Conservation (phyloP, 495 filamentous ascomycete genomes). For the Aspergillus funiculosus region DNA sequence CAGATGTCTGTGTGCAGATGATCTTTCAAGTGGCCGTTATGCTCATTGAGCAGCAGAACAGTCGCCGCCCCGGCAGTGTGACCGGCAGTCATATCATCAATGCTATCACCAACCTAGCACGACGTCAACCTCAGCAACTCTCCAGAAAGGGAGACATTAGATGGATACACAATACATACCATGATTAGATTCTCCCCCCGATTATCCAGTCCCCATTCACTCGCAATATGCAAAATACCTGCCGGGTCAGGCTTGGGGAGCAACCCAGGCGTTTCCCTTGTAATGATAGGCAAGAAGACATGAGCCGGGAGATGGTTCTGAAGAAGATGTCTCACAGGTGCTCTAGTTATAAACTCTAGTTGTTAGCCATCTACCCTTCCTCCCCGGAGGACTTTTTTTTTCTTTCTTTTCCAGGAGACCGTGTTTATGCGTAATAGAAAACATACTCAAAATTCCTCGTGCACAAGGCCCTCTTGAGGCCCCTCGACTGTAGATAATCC, state of each 20-base stretch:
- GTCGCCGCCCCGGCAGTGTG: slow-evolving; percentile 80
- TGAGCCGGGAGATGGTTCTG: slow-evolving; percentile 61
- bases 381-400: too few species aligned
- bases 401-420: not conserved
- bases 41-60: slow-evolving; percentile 77
- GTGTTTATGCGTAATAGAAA: not conserved
- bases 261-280: slow-evolving; percentile 63
- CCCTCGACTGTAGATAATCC: slow-evolving; percentile 64
- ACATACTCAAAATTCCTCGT: slow-evolving; percentile 86
- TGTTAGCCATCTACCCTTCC: not conserved
- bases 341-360: slow-evolving; percentile 31
- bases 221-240: slow-evolving; percentile 78
- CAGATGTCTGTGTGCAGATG: slow-evolving; percentile 75
- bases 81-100: slow-evolving; percentile 92
- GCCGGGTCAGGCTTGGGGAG: slow-evolving; percentile 85
- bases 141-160: not conserved
- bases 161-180: slow-evolving; percentile 29
- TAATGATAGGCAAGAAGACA: slow-evolving; percentile 76
- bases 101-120: slow-evolving; percentile 70
- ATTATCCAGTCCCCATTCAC: slow-evolving; percentile 60
- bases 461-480: slow-evolving; percentile 74
- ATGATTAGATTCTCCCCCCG: slow-evolving; percentile 48
- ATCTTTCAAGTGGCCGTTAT: slow-evolving; percentile 63
- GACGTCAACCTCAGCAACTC: not conserved
- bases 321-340: slow-evolving; percentile 65